Conservation (phyloP, 2,329 filamentous ascomycete species). For the Curvularia hawaiiensis region DNA sequence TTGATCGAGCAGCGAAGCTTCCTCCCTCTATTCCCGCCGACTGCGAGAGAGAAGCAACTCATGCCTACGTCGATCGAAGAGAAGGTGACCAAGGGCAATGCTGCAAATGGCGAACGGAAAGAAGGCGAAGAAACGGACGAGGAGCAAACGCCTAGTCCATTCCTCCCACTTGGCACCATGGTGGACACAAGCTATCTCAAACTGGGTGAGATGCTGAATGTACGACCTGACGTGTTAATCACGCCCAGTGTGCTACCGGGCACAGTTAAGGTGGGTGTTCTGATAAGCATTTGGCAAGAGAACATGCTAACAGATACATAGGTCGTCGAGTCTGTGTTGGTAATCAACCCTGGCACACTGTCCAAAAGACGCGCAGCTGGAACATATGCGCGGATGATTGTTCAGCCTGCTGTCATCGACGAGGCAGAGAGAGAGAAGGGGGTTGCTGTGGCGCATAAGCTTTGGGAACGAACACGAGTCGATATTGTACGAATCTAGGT, state of each 20-base stretch:
- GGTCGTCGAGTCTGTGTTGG: constrained; percentile 88
- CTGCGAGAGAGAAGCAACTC: constrained; percentile 70
- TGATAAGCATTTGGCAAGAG: background rate
- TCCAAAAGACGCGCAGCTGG: constrained; percentile 85
- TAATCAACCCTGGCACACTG: constrained; percentile 87
- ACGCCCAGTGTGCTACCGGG: constrained; percentile 81
- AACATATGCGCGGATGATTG: constrained; percentile 79
- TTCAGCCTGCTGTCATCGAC: constrained; percentile 68
- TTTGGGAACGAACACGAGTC: constrained; percentile 83
- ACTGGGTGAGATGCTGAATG: constrained; percentile 87
- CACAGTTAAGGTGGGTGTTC: constrained; percentile 75
- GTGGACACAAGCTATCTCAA: constrained; percentile 85
- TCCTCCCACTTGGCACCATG: constrained; percentile 66
- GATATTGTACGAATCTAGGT: constrained; percentile 77
- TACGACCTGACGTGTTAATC: constrained; percentile 82
- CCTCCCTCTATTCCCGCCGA: constrained; percentile 85
- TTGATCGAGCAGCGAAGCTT: constrained; percentile 91
- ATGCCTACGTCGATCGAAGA: constrained; percentile 41
- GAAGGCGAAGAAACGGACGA: constrained; percentile 49
- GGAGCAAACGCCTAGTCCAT: constrained; percentile 54
- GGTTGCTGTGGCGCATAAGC: constrained; percentile 68
- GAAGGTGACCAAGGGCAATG: constrained; percentile 62
- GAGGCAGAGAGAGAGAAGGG: constrained; percentile 63
- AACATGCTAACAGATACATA: constrained; percentile 45
- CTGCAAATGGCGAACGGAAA: constrained; percentile 29